Evolutionary conservation across 345 rosid genomes (phyloP), one percentile per base, ranked within the genome.

Genomic region (Bruguiera gymnorhiza): DNA sequence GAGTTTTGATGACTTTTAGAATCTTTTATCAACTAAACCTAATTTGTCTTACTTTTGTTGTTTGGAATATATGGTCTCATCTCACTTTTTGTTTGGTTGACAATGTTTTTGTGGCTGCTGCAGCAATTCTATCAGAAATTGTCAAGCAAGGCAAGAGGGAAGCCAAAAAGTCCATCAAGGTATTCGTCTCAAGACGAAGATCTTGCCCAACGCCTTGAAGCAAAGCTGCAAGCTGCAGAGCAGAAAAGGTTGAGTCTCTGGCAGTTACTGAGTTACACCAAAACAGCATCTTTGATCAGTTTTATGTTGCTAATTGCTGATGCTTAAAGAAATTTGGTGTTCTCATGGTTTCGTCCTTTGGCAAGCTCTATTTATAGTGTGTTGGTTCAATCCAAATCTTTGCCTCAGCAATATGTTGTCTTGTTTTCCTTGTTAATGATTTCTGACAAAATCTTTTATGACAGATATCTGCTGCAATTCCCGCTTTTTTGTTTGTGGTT

Each of bases 121-220:
- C 79, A 95, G 99, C 90, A 88, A 95, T 95, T 90, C 84, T 88
- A 95, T 67, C 89, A 86, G 73, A 90, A 80, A 20, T 72, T 95
- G 75, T 86, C 96, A 54, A 92, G 88, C 67, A 95, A 92, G 85
- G 99, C 99, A 30, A 86, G 94, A 24, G 83, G 87, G 6, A 95
- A 87, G 79, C 97, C 85, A 2, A 85, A 87, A 83, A 95, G 98
- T 76, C 97, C 98, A 10, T 80, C 86, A 29, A 81, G 76, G 54
- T 73, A 86, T 69, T 89, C 89, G 64, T 85, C 92, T 23, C 70
- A 75, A 2, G 99, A 92, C 75, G 99, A 90, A 69, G 86, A 95
- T 68, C 97, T 83, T 66, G 89, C 89, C 51, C 98, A 95, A 68
- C 91, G 98, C n/a, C 94, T 95, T 75, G 98, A 95, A 71, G 97